These are phyloP conservation scores for Capronia epimyces DNA, from an alignment of 2,329 filamentous ascomycete species.

Conservation along the genomic window DNA sequence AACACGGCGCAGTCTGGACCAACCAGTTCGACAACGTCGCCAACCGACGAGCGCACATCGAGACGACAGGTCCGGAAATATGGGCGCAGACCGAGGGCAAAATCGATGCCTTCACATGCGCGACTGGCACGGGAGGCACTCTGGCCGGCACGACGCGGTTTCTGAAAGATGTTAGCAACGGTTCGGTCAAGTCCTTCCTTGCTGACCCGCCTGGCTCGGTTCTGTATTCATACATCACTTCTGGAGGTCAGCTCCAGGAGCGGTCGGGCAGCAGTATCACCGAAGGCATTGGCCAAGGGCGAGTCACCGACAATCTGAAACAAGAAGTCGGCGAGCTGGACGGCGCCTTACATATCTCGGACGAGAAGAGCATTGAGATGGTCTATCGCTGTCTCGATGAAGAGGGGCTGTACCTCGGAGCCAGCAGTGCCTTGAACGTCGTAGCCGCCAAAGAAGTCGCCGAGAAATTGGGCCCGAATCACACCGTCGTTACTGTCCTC, in stretches of 20 bases:
- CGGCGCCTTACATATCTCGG: slow-evolving; percentile 74
- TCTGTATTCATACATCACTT: slow-evolving; percentile 83
- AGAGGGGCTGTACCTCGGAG: slow-evolving; percentile 90
- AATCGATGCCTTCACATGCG: slow-evolving; percentile 90
- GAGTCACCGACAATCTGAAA: slow-evolving; percentile 88
- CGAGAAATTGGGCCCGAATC: slow-evolving; percentile 77
- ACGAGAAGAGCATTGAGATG: slow-evolving; percentile 96
- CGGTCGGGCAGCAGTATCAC: slow-evolving; percentile 83
- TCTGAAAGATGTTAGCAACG: slow-evolving; percentile 74
- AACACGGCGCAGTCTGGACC: slow-evolving; percentile 88
- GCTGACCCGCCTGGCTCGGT: slow-evolving; percentile 93
- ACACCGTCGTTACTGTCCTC: slow-evolving; percentile 88
- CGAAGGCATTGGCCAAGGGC: slow-evolving; percentile 94
- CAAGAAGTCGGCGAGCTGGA: slow-evolving; percentile 81
- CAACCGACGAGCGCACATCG: slow-evolving; percentile 88
- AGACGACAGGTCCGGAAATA: slow-evolving; percentile 95
- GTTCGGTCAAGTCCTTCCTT: slow-evolving; percentile 77
- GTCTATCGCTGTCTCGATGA: slow-evolving; percentile 94
- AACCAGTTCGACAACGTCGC: slow-evolving; percentile 98
- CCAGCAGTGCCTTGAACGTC: slow-evolving; percentile 89
- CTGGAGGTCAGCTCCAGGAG: slow-evolving; percentile 76
- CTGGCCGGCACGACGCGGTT: slow-evolving; percentile 83
- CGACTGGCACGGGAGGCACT: slow-evolving; percentile 88
- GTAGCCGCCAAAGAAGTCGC: slow-evolving; percentile 92
- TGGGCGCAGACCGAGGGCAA: slow-evolving; percentile 85